A percentile compares a stretch with the other conserved stretches of the same genome.
Conservation (phyloP, 1,284 basidiomycete genomes). For the Cryptococcus sp. region DNA sequence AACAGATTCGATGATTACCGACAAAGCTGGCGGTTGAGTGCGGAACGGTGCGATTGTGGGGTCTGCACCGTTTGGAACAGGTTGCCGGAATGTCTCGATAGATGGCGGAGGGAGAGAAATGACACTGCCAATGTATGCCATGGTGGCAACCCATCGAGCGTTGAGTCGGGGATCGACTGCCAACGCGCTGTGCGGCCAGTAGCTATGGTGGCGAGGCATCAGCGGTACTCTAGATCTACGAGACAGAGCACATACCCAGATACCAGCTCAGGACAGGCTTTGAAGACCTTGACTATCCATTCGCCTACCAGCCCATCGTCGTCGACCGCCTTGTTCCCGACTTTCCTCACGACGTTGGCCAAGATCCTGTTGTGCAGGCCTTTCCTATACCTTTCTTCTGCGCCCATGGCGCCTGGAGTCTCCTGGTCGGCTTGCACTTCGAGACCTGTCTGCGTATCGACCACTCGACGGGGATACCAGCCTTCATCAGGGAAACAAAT, state of each 20-base stretch:
- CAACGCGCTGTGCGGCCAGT: conserved; percentile 72
- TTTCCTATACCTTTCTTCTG: conserved; percentile 55
- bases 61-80: conserved; percentile 31
- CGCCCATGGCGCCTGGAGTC: conserved; percentile 39
- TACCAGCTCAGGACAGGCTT: conserved; percentile 82
- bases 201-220: conserved; percentile 56
- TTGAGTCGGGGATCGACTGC: conserved; percentile 83
- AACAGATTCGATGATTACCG: conserved; percentile 70
- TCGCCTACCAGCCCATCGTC: conserved; percentile 79
- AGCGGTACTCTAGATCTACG: conserved; percentile 10
- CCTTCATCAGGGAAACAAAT: conserved; percentile 86
- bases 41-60: conserved; percentile 33
- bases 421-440: conserved; percentile 47
- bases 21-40: conserved; percentile 70
- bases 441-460: conserved; percentile 42
- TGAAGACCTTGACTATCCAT: conserved; percentile 73
- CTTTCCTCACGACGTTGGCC: conserved; percentile 68
- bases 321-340: conserved; percentile 71
- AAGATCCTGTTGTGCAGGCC: conserved; percentile 80
- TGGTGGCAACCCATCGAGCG: conserved; percentile 85
- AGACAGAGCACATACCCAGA: conserved; percentile 61
- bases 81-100: conserved; percentile 60
- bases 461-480: conserved; percentile 74
- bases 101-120: conserved; percentile 73
- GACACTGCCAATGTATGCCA: conserved; percentile 75